Evolutionary conservation across 2,329 filamentous ascomycete species (phyloP).

Genomic region (Aspergillus sp.): DNA sequence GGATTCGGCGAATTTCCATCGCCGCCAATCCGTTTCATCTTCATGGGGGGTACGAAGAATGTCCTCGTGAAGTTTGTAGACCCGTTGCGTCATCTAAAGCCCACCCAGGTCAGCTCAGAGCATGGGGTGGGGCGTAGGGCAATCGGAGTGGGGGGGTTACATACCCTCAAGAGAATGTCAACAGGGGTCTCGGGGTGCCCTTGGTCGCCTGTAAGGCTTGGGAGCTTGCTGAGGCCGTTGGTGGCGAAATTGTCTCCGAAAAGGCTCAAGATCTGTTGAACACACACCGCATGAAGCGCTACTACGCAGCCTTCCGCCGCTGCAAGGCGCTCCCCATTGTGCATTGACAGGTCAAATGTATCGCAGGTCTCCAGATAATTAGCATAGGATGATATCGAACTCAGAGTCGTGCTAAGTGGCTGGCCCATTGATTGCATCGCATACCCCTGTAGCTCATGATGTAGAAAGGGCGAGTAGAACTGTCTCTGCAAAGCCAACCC

Average conservation of each 20-base stretch:
- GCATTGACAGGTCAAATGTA: constrained; percentile 16
- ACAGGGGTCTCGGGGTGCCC: constrained; percentile 12
- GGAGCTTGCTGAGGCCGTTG: not conserved
- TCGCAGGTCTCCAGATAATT: constrained; percentile 14
- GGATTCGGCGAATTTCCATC: constrained; percentile 21
- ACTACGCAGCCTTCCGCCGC: constrained; percentile 18
- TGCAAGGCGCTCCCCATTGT: constrained; percentile 15
- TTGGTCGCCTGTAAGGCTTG: not conserved
- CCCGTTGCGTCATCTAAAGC: constrained; percentile 15
- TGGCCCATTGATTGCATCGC: constrained; percentile 17
- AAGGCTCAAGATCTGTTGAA: constrained; percentile 20
- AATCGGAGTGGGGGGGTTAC: not conserved
- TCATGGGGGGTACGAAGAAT: constrained; percentile 11
- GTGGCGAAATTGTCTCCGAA: constrained; percentile 14
- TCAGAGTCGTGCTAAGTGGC: constrained; percentile 17
- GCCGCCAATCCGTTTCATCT: constrained; percentile 17
- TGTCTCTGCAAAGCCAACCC: constrained; percentile 17
- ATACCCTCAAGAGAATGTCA: constrained; percentile 17
- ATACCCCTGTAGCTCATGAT: constrained; percentile 17
- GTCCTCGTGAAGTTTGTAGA: constrained; percentile 13
- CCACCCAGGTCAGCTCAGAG: not conserved
- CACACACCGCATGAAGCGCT: constrained; percentile 19
- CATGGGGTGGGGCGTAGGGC: not conserved
- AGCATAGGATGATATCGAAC: constrained; percentile 15
- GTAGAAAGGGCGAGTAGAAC: constrained; percentile 20